Base-by-base conservation (phyloP, 2,329 filamentous ascomycete genomes). In the Cladosporium sp. region DNA sequence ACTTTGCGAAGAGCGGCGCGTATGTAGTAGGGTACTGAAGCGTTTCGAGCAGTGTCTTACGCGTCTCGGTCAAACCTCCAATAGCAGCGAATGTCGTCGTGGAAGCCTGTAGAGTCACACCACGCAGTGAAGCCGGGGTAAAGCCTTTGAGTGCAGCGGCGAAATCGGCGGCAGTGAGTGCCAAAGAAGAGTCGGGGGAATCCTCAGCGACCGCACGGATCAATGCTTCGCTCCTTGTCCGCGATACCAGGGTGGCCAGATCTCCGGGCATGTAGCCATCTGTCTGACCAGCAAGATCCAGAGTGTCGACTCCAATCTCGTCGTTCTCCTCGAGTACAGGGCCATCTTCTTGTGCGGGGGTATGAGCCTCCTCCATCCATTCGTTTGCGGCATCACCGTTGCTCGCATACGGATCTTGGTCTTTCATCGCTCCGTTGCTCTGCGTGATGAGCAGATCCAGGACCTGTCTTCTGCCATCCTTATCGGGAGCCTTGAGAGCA, bases 231-330 rank as follows among this genome's bases (percentile, higher is more conserved):
- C 92, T 95, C 48, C 91, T 82, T 32, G 93, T 92, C 52, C 93
- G 81, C 9, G 88, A 85, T 15, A 95, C 86, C 9, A 98, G 80
- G 2, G 96, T 78, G 13, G 86, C 83, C 32, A 98, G 76, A 67
- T 98, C 93, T 3, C 91, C 93, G 1, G 93, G 92, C 91, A 97
- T 96, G 65, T 97, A 98, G 1, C 93, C 93, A 64, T 98, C 93
- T 0, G 92, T 97, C 59, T 92, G 85, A 1, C 93, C 91, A 15
- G 94, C 90, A 50, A 98, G 78, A 55, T 97, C 92, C 7, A 97
- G 80, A 51, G 97, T 88, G 66, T 98, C 93, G 8, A 98, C 80
- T 42, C 86, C 80, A 0, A 81, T 72, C 51, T 90, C 86, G 5
- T 95, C 86, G 47, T 80, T 78, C 48, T 62, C 59, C 9, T 69